Evolutionary conservation across 441 rosid species (phyloP).

Genomic region (Jatropha multifida): DNA sequence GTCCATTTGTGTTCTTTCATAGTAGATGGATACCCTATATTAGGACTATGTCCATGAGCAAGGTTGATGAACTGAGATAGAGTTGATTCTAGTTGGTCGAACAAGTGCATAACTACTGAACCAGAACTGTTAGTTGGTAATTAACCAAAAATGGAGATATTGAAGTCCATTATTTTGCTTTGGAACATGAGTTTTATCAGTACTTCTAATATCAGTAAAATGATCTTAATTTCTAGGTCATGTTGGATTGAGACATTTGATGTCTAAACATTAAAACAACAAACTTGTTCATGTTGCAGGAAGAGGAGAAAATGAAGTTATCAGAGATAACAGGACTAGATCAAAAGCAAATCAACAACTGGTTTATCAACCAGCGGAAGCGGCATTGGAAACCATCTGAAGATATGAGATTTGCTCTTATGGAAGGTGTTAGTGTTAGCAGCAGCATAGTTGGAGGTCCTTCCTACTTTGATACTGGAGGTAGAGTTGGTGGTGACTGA

Average conservation of each 20-base stretch:
- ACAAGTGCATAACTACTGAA: neutral
- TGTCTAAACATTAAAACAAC: neutral
- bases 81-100: too few species aligned
- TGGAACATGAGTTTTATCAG: too few species aligned
- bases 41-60: neutral
- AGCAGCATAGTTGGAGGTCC: slow-evolving; percentile 10
- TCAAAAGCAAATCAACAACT: slow-evolving; percentile 64
- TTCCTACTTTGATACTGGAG: slow-evolving; percentile 22
- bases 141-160: too few species aligned
- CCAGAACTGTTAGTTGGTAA: too few species aligned
- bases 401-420: slow-evolving; percentile 47
- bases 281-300: slow-evolving; percentile 31
- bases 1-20: neutral
- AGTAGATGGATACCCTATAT: neutral
- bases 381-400: slow-evolving; percentile 66
- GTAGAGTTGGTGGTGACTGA: slow-evolving; percentile 12
- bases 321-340: slow-evolving; percentile 48
- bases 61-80: too few species aligned
- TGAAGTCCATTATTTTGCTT: too few species aligned
- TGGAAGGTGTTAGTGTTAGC: slow-evolving; percentile 30
- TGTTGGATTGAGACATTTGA: too few species aligned
- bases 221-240: too few species aligned
- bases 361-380: slow-evolving; percentile 73
- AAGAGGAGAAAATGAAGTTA: slow-evolving; percentile 52
- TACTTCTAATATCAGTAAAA: too few species aligned